Evolutionary conservation across 768 basidiomycete genomes (phyloP), one percentile per base, ranked within the genome.

Genomic region (Panaeolus cyanescens): DNA sequence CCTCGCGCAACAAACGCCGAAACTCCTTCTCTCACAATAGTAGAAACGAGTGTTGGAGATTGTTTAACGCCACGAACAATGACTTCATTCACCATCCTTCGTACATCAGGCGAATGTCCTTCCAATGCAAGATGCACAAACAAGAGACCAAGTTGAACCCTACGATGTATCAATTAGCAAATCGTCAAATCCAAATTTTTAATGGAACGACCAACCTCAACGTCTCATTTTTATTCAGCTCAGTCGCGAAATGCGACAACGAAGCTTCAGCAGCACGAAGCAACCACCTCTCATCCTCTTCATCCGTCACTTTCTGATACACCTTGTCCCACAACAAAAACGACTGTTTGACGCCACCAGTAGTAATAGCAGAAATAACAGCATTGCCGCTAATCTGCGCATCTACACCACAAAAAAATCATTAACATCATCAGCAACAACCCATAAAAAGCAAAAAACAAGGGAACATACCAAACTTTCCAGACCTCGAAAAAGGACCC

Each of bases 261-360:
- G 81, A 74, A 3, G 80, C 83, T 58, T 89, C 80, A 8, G 81
- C 70, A 0, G 91, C 89, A 32, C 88, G 82, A 13, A 93, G 74
- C 1, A 97, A 74, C 96, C 95, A 97, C 12, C 65, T 67, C 59
- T 93, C 87, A 15, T 93, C 93, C 2, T 82, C 81, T 0, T 79
- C 66, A 5, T 85, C 82, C 6, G 78, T 75, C 15, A 90, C 64
- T 70, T 92, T 94, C 61, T 88, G 85, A 67, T 93, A 95, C 0
- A 93, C 87, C 71, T 92, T 95, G 57, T 96, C 95, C 85, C 86
- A 93, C 13, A 96, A 67, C 37, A 98, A 73, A 76, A 97, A 97
- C 1, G 91, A 89, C 0, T 93, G 91, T 70, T 94, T 97, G 22
- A 83, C 75, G 12, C 76, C 68, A 13, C 78, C 75, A 0, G 85